A percentile compares a stretch with the other conserved stretches of the same genome.
Evolutionary conservation across 1,139 yeast species (phyloP).

Genomic region (Debaryomycetaceae sp.): DNA sequence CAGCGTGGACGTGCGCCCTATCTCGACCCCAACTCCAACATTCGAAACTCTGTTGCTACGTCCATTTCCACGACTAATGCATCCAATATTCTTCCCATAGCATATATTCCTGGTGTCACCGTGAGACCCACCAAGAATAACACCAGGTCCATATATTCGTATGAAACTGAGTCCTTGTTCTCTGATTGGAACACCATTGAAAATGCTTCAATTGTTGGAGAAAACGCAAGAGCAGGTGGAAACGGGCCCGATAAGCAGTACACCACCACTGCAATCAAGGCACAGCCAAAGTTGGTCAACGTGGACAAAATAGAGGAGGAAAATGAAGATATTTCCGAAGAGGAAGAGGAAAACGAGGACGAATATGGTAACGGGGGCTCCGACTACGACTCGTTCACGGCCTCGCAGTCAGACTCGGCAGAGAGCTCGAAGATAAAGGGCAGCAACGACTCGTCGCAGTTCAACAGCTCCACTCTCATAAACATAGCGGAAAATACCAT

Average conservation of each 20-base stretch:
- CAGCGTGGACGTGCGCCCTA: background rate
- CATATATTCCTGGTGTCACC: conserved; percentile 91
- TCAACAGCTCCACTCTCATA: conserved; percentile 4
- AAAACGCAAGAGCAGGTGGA: conserved; percentile 30
- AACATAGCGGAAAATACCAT: background rate
- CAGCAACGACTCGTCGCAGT: conserved; percentile 1
- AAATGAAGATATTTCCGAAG: conserved; percentile 41
- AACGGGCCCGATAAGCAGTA: conserved; percentile 4
- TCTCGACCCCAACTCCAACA: conserved; percentile 13
- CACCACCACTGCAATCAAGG: conserved; percentile 63
- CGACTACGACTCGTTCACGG: background rate
- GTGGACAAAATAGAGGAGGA: conserved; percentile 52
- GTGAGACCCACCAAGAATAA: conserved; percentile 52
- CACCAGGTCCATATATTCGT: conserved; percentile 46
- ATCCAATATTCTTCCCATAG: conserved; percentile 87
- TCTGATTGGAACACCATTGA: conserved; percentile 51
- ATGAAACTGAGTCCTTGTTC: conserved; percentile 48
- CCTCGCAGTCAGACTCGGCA: conserved; percentile 3
- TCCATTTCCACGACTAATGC: conserved; percentile 69
- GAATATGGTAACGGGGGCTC: conserved; percentile 6
- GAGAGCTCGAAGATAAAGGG: conserved; percentile 1
- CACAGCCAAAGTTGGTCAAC: conserved; percentile 62
- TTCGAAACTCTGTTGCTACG: conserved; percentile 51
- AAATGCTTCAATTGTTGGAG: conserved; percentile 55
- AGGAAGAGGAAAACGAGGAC: conserved; percentile 12